These are phyloP conservation scores for Colletotrichum sp. DNA, from an alignment of 2,329 filamentous ascomycete species.

Conservation along the genomic window DNA sequence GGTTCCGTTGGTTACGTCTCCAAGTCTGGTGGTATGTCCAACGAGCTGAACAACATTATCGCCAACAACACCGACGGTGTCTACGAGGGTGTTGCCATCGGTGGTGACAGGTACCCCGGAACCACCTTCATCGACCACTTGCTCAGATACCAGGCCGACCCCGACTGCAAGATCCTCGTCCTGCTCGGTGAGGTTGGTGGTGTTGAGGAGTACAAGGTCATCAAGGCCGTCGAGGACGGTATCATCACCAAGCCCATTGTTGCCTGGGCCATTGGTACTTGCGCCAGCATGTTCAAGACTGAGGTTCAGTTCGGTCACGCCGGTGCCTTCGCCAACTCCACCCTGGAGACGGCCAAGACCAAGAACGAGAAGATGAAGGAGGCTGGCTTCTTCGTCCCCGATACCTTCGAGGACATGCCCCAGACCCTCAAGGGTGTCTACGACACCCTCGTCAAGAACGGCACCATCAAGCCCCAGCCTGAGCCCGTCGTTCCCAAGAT, in stretches of 20 bases:
- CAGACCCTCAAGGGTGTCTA: slow-evolving; percentile 79
- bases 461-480: slow-evolving; percentile 82
- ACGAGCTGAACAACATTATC: slow-evolving; percentile 99
- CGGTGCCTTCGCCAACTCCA: slow-evolving; percentile 98
- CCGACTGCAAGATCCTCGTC: slow-evolving; percentile 96
- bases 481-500: slow-evolving; percentile 98
- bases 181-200: slow-evolving; percentile 98
- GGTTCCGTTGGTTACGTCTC: slow-evolving; percentile 99
- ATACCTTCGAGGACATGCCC: slow-evolving; percentile 97
- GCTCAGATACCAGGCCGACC: slow-evolving; percentile 94
- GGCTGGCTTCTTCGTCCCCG: slow-evolving; percentile 91
- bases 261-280: slow-evolving; percentile 98
- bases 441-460: slow-evolving; percentile 83
- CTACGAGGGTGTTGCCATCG: slow-evolving; percentile 98
- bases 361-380: slow-evolving; percentile 99
- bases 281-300: slow-evolving; percentile 99
- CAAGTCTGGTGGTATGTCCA: slow-evolving; percentile 99
- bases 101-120: slow-evolving; percentile 97
- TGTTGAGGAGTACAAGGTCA: slow-evolving; percentile 99
- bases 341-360: slow-evolving; percentile 93
- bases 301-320: slow-evolving; percentile 99
- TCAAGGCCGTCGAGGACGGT: slow-evolving; percentile 95
- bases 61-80: slow-evolving; percentile 96
- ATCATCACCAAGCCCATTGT: slow-evolving; percentile 98
- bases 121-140: slow-evolving; percentile 99